These are phyloP conservation scores for Stagonosporopsis tanaceti DNA, from an alignment of 2,329 filamentous ascomycete genomes.

Conservation along the genomic window DNA sequence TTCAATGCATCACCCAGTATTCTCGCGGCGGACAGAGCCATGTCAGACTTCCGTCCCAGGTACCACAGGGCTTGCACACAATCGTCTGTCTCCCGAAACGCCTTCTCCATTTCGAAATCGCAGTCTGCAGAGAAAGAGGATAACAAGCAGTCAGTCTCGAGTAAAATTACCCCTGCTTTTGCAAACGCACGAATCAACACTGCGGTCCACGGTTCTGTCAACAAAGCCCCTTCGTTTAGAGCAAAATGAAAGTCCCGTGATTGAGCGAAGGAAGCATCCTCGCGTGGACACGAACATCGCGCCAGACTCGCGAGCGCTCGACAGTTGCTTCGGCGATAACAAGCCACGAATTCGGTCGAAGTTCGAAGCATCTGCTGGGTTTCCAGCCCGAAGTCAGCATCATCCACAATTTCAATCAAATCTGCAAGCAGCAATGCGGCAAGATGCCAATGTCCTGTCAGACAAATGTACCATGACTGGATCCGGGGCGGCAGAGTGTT, in stretches of 20 bases:
- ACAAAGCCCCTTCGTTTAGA: slow-evolving; percentile 62
- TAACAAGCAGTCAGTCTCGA: slow-evolving; percentile 46
- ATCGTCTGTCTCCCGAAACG: slow-evolving; percentile 53
- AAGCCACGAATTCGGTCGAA: slow-evolving; percentile 47
- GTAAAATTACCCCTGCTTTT: slow-evolving; percentile 54
- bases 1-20: slow-evolving; percentile 48
- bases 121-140: slow-evolving; percentile 4
- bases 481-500: slow-evolving; percentile 60
- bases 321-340: slow-evolving; percentile 56
- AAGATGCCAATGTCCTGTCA: slow-evolving; percentile 66
- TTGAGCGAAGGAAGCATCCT: slow-evolving; percentile 38
- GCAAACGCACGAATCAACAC: slow-evolving; percentile 63
- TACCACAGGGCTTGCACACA: slow-evolving; percentile 64
- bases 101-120: slow-evolving; percentile 29
- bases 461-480: slow-evolving; percentile 67
- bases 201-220: slow-evolving; percentile 68
- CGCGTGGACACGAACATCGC: slow-evolving; percentile 52
- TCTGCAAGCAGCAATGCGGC: slow-evolving; percentile 65
- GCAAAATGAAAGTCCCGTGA: slow-evolving; percentile 61
- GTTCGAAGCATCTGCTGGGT: slow-evolving; percentile 36
- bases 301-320: slow-evolving; percentile 60
- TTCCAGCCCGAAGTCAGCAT: slow-evolving; percentile 37
- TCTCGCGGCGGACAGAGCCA: slow-evolving; percentile 53
- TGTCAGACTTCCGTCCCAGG: slow-evolving; percentile 65
- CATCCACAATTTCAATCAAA: slow-evolving; percentile 61